These are phyloP conservation scores for Aspergillus sergii DNA, from an alignment of 2,329 filamentous ascomycete species.

Conservation along the genomic window DNA sequence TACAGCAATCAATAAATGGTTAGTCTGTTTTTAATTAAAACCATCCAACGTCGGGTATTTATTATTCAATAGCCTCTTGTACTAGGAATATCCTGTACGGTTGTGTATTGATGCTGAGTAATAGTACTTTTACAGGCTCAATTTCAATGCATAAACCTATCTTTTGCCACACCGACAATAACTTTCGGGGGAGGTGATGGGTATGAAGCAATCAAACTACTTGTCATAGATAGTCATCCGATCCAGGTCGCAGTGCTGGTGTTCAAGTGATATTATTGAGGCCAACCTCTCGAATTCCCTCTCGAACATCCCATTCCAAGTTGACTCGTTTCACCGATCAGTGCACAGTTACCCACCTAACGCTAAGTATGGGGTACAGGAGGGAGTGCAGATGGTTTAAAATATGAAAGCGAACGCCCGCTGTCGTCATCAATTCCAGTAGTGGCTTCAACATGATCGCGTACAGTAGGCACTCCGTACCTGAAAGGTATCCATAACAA, in stretches of 20 bases:
- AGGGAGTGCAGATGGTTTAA: neutral
- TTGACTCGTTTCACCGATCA: neutral
- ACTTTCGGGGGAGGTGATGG: neutral
- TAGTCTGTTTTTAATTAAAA: neutral
- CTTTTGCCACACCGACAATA: neutral
- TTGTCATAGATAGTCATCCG: neutral
- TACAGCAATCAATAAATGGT: conserved; percentile 1
- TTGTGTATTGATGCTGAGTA: neutral
- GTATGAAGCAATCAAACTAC: neutral
- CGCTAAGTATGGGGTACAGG: neutral
- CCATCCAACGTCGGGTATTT: neutral
- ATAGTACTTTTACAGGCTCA: neutral
- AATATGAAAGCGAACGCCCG: neutral
- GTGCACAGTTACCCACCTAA: neutral
- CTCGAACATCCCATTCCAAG: neutral
- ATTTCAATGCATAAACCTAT: neutral
- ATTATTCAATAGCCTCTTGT: neutral
- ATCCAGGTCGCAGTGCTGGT: neutral
- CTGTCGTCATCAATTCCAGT: neutral
- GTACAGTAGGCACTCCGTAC: neutral
- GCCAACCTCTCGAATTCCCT: neutral
- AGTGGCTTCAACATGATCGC: neutral
- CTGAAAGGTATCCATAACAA: neutral
- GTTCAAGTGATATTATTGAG: neutral
- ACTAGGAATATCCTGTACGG: neutral